Evolutionary conservation across 257 asterid species (phyloP).

Genomic region (Penstemon davidsonii): DNA sequence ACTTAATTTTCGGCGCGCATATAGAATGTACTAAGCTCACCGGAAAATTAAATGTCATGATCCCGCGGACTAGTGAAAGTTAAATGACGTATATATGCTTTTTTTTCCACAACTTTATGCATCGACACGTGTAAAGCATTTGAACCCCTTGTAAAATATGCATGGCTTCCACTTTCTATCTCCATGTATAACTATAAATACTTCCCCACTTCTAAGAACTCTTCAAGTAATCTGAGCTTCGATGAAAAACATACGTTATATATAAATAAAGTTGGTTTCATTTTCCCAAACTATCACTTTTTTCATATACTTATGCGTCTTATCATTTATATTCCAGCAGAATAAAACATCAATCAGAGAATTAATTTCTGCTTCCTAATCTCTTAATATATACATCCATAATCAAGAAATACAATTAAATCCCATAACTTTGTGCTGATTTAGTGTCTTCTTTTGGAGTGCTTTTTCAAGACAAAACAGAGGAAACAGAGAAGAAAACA

Average conservation of each 20-base stretch:
- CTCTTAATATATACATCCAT: too few relatives aligned
- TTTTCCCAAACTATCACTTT: background rate
- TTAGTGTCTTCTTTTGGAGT: background rate
- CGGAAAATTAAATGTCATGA: too few relatives aligned
- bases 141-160: constrained; percentile 17
- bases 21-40: too few relatives aligned
- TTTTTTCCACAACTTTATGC: background rate
- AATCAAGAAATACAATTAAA: background rate
- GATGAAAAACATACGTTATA: background rate
- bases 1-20: too few relatives aligned
- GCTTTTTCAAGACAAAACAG: background rate
- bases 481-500: background rate
- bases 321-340: background rate
- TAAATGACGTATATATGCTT: too few relatives aligned
- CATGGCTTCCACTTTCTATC: constrained; percentile 29
- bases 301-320: too few relatives aligned
- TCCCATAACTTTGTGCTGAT: background rate
- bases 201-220: constrained; percentile 22
- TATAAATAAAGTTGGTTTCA: background rate
- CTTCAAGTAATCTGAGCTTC: constrained; percentile 14
- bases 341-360: background rate
- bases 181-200: constrained; percentile 37
- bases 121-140: constrained; percentile 33
- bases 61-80: too few relatives aligned
- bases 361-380: too few relatives aligned